Conservation (phyloP, 768 basidiomycete species). For the Leccinellum albellum region DNA sequence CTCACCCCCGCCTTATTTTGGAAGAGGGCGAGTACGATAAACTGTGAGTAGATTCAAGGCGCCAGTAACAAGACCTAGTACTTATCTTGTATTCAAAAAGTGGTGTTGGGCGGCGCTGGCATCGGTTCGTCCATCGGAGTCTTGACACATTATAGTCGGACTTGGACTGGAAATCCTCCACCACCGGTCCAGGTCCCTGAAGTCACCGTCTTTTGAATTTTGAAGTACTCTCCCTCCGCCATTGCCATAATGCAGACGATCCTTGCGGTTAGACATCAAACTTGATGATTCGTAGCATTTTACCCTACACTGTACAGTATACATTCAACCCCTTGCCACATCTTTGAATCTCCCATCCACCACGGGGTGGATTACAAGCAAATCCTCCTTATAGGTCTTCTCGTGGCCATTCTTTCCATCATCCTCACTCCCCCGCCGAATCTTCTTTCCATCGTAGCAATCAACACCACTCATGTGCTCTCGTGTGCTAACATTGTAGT, state of each 20-base stretch:
- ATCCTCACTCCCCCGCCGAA: constrained; percentile 34
- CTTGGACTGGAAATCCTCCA: constrained; percentile 51
- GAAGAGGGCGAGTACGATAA: constrained; percentile 59
- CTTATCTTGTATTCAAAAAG: constrained; percentile 33
- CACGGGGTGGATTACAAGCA: constrained; percentile 56
- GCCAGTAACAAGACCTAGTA: background rate
- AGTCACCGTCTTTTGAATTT: constrained; percentile 15
- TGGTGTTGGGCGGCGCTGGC: constrained; percentile 69
- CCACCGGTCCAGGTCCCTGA: constrained; percentile 38
- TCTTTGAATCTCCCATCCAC: constrained; percentile 69
- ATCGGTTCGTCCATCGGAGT: constrained; percentile 61
- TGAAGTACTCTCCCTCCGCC: background rate
- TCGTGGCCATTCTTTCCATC: constrained; percentile 9
- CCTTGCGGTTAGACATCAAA: background rate
- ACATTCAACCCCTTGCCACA: constrained; percentile 33
- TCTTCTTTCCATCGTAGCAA: constrained; percentile 57
- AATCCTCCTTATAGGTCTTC: constrained; percentile 38
- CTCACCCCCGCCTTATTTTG: constrained; percentile 69
- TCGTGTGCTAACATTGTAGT: constrained; percentile 54
- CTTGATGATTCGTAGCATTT: background rate
- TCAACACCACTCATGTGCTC: constrained; percentile 83
- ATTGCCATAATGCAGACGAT: background rate
- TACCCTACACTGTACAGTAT: constrained; percentile 12
- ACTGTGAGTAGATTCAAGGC: constrained; percentile 42
- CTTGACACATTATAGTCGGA: constrained; percentile 51